Conservation (phyloP, 2,329 filamentous ascomycete genomes). For the Aschersonia sp. region DNA sequence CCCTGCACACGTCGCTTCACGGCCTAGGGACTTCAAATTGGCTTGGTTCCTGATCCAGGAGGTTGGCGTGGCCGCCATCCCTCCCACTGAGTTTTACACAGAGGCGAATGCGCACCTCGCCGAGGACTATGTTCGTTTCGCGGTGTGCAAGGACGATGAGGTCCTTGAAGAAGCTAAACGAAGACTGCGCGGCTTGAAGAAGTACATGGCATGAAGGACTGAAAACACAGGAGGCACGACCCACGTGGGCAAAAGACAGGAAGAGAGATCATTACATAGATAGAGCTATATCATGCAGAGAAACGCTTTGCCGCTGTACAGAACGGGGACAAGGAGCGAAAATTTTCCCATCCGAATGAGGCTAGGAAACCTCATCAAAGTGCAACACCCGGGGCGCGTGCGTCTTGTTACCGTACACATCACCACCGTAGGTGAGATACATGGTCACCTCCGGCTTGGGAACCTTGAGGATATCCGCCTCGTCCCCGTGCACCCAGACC, state of each 20-base stretch:
- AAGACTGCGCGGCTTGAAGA: conserved; percentile 56
- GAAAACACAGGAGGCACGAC: background rate
- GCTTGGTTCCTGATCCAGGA: conserved; percentile 96
- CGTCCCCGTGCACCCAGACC: conserved; percentile 13
- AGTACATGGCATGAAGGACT: conserved; percentile 40
- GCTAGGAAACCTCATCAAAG: conserved; percentile 1
- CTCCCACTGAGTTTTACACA: conserved; percentile 95
- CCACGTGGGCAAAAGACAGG: background rate
- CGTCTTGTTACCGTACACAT: conserved; percentile 25
- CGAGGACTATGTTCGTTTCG: conserved; percentile 88
- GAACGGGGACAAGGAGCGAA: background rate
- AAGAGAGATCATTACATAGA: too few species aligned
- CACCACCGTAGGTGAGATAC: conserved; percentile 29
- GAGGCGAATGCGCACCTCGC: conserved; percentile 69
- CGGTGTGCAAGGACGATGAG: conserved; percentile 88
- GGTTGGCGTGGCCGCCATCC: conserved; percentile 88
- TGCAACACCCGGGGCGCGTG: conserved; percentile 5
- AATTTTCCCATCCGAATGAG: background rate
- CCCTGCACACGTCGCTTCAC: conserved; percentile 71
- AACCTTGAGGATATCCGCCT: conserved; percentile 8
- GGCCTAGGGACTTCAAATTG: conserved; percentile 87
- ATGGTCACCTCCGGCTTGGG: conserved; percentile 18
- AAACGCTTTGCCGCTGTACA: too few species aligned
- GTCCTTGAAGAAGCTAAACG: conserved; percentile 70
- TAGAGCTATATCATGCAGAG: too few species aligned